phyloP scores from a whole-genome alignment of 202 grass and related monocot genomes.

The Bolboschoenoplectus hybrid region DNA sequence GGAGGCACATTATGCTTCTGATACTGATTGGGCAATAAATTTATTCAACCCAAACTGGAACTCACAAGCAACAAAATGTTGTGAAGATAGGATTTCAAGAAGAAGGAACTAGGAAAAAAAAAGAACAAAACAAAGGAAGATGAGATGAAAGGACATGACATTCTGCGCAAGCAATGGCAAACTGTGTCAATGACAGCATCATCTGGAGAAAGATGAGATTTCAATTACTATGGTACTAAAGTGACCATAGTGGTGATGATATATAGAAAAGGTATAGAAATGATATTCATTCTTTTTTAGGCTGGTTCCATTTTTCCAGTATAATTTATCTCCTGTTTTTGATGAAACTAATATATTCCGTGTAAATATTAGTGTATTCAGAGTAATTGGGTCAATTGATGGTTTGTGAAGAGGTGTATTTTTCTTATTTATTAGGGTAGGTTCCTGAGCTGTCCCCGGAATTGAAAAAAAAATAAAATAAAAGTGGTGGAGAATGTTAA shows the following conservation, averaged over 20 bases:
- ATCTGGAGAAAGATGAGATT: slow-evolving; percentile 27
- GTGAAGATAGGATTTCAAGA: not conserved
- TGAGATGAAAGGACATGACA: slow-evolving; percentile 27
- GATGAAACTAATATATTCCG: slow-evolving; percentile 26
- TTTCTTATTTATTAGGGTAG: not conserved
- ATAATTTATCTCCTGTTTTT: slow-evolving; percentile 37
- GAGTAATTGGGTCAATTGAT: slow-evolving; percentile 1
- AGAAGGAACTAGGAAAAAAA: slow-evolving; percentile 16
- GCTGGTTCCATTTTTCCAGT: slow-evolving; percentile 45
- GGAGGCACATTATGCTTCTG: slow-evolving; percentile 79
- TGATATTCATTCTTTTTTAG: slow-evolving; percentile 38
- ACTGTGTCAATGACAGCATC: not conserved
- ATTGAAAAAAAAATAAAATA: not conserved
- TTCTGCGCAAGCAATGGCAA: not conserved
- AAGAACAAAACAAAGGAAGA: not conserved
- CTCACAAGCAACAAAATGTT: not conserved
- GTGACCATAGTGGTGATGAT: slow-evolving; percentile 52
- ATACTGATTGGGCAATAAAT: not conserved
- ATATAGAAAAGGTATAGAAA: slow-evolving; percentile 49
- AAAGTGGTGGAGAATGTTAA: not conserved
- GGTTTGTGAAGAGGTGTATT: not conserved
- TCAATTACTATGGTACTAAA: slow-evolving; percentile 57
- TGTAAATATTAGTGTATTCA: slow-evolving; percentile 44
- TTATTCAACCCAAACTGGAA: slow-evolving; percentile 25
- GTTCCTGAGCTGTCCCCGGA: not conserved